A percentile compares a stretch with the other conserved stretches of the same genome.
These are phyloP conservation scores for Selaginella moellendorffii DNA, from an alignment of 75 land plant genomes.

Conservation along the genomic window DNA sequence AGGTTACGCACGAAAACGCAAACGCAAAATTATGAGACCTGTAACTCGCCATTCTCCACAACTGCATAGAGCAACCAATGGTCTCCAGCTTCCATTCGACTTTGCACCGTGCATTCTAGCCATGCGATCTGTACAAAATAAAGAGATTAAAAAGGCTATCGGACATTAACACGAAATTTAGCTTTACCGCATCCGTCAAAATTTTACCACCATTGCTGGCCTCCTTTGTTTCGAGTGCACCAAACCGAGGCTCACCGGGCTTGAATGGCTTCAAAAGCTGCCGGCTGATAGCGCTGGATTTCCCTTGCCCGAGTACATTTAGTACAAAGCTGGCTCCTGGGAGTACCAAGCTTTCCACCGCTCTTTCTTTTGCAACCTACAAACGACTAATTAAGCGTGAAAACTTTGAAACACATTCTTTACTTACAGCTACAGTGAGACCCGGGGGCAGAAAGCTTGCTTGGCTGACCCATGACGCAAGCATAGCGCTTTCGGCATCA, in stretches of 20 bases:
- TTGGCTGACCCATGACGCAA: constrained; percentile 50
- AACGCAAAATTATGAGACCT: constrained; percentile 12
- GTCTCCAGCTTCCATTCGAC: constrained; percentile 40
- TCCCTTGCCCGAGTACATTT: constrained; percentile 37
- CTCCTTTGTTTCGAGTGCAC: constrained; percentile 21
- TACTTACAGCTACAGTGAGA: constrained; percentile 31
- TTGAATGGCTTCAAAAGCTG: constrained; percentile 35
- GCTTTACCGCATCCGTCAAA: constrained; percentile 26
- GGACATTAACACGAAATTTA: neutral
- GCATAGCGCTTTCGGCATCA: constrained; percentile 43
- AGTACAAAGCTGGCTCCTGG: constrained; percentile 33
- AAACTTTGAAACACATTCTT: neutral
- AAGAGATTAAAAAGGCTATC: neutral
- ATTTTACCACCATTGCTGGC: constrained; percentile 24
- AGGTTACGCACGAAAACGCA: neutral
- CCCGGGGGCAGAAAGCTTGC: constrained; percentile 44
- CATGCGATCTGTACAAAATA: constrained; percentile 23
- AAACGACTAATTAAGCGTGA: neutral
- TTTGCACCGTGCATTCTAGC: constrained; percentile 39
- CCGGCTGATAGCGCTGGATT: constrained; percentile 16
- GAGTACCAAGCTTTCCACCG: constrained; percentile 32
- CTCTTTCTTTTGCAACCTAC: constrained; percentile 40
- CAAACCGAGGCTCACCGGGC: constrained; percentile 32
- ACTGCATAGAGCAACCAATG: constrained; percentile 42
- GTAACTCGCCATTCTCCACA: constrained; percentile 33